These are phyloP conservation scores for Fonsecaea monophora DNA, from an alignment of 2,329 filamentous ascomycete genomes.

Conservation along the genomic window DNA sequence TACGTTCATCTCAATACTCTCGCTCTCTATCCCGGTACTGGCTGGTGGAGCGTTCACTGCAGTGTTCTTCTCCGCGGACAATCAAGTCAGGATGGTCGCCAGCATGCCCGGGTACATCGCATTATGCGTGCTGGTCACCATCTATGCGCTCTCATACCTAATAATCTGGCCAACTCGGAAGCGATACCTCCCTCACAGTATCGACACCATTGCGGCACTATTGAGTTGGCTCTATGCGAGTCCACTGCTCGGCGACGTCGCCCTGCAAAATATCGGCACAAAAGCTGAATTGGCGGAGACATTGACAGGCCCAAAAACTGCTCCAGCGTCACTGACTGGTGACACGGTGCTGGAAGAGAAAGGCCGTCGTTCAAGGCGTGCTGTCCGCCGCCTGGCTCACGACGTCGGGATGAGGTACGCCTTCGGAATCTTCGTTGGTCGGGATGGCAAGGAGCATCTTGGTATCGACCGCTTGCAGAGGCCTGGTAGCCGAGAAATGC, in stretches of 20 bases:
- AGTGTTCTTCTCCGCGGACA: conserved; percentile 59
- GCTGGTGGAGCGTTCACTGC: conserved; percentile 69
- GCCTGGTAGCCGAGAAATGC: conserved; percentile 52
- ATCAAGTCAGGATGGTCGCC: conserved; percentile 67
- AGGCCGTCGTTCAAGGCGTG: conserved; percentile 42
- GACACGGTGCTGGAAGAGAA: conserved; percentile 41
- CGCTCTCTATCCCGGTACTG: conserved; percentile 62
- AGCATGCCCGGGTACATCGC: conserved; percentile 76
- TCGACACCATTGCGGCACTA: conserved; percentile 75
- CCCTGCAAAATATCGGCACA: conserved; percentile 72
- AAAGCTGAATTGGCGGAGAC: conserved; percentile 72
- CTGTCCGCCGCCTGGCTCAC: conserved; percentile 26
- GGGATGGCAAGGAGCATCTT: conserved; percentile 65
- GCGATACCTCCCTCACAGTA: conserved; percentile 73
- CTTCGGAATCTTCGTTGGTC: conserved; percentile 64
- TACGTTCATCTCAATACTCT: conserved; percentile 61
- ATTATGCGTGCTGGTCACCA: conserved; percentile 71
- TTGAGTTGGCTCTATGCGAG: conserved; percentile 78
- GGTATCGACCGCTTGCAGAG: conserved; percentile 64
- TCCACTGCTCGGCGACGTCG: conserved; percentile 72
- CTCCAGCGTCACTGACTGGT: conserved; percentile 50
- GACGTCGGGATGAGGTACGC: conserved; percentile 54
- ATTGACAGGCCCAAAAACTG: conserved; percentile 60
- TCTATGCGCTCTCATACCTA: conserved; percentile 71
- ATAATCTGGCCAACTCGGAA: conserved; percentile 67